These are phyloP conservation scores for Teratosphaeria viscida DNA, from an alignment of 2,329 filamentous ascomycete genomes.

Conservation along the genomic window DNA sequence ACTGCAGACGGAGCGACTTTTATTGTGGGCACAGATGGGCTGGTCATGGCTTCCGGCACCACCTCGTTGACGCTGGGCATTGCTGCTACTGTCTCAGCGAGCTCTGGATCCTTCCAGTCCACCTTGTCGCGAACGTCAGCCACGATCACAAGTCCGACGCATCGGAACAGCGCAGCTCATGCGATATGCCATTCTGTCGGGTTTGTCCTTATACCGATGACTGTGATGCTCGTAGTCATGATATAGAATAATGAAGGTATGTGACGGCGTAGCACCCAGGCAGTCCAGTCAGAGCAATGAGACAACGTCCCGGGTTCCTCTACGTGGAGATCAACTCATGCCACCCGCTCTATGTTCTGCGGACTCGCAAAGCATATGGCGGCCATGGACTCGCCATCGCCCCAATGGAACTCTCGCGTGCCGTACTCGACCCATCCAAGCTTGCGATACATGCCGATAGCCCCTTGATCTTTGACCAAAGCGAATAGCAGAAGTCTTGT, in stretches of 20 bases:
- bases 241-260: too few species aligned
- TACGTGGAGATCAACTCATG: neutral
- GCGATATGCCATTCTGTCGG: too few species aligned
- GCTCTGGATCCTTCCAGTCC: neutral
- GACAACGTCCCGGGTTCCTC: neutral
- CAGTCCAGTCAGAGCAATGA: neutral
- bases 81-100: neutral
- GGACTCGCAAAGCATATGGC: neutral
- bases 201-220: too few species aligned
- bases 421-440: slow-evolving; percentile 16
- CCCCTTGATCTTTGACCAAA: slow-evolving; percentile 14
- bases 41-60: neutral
- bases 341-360: neutral
- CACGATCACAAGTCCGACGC: neutral
- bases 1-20: neutral
- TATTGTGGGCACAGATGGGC: neutral
- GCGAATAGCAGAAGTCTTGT: slow-evolving; percentile 15
- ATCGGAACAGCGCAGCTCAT: neutral
- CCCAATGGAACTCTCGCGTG: neutral
- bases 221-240: too few species aligned
- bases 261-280: too few species aligned
- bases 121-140: neutral
- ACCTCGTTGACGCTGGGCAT: neutral
- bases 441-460: slow-evolving; percentile 15
- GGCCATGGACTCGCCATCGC: neutral